Base-by-base conservation (phyloP, 1,139 yeast species). In the Yamadazyma trypodendri region DNA sequence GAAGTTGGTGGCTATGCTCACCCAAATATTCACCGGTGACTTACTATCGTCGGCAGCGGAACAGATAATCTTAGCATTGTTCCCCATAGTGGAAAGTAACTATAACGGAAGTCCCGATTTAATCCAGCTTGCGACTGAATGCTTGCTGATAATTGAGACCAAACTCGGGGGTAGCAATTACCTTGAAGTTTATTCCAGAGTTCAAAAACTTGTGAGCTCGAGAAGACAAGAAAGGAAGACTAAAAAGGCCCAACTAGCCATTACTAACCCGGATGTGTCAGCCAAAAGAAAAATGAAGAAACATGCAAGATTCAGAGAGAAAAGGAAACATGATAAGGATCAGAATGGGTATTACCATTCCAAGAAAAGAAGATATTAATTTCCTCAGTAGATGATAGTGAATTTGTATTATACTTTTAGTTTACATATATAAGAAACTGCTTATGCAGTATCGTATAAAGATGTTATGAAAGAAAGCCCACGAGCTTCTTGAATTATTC, bases 141-240 rank as follows among this genome's bases (percentile, higher is more conserved):
- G 95, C 47, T 61, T 84, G 60, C 77, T 75, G 42, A 63, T 85
- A 60, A 65, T 88, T 37, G 87, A 87, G 47, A 61, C 66, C 22
- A 85, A 81, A 51, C 58, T 92, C 36, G 95, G 96, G 11, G 77
- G 83, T 6, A 75, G 92, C 0, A 81, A 72, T 16, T 92, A 83
- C 54, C 75, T 88, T n/a, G 61, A 67, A 22, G 63, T 78, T 2
- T 85, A 82, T 53, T 65, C 87, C 2, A 66, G 67, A 37, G 95
- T 88, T 12, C 79, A 80, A 53, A 79, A 72, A 46, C 55, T 56
- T 12, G 82, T 90, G 15, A 64, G 64, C 30, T 68, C 68, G 22
- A 75, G 88, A 58, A 77, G 97, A 53, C 74, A 75, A 44, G 94
- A 87, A 36, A 79, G 97, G 61, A 81, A 72, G 54, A 75, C 85